These are phyloP conservation scores for Sporodiniella umbellata DNA, from an alignment of 371 early-diverging fungal genomes.

Conservation along the genomic window DNA sequence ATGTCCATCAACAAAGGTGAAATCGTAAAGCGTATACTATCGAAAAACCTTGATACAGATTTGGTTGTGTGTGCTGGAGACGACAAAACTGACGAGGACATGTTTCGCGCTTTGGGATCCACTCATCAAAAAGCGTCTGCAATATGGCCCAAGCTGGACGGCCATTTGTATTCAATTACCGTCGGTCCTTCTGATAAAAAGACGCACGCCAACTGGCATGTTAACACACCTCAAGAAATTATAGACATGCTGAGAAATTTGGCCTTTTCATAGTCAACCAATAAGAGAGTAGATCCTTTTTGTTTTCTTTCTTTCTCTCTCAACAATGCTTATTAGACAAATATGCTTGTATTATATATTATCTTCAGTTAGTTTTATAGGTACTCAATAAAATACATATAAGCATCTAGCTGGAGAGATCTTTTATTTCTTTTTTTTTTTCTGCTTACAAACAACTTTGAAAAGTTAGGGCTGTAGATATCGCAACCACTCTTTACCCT, in stretches of 20 bases:
- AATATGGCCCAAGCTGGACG: constrained; percentile 8
- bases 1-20: constrained; percentile 83
- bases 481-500: constrained; percentile 45
- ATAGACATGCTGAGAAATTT: constrained; percentile 33
- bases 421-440: background rate
- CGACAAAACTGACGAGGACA: constrained; percentile 95
- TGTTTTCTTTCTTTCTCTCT: background rate
- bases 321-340: constrained; percentile 8
- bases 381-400: background rate
- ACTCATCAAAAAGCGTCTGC: constrained; percentile 7
- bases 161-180: constrained; percentile 22
- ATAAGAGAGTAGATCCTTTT: background rate
- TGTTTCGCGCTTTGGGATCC: constrained; percentile 69
- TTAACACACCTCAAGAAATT: constrained; percentile 44
- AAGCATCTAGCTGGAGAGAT: background rate
- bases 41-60: constrained; percentile 60
- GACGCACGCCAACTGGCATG: constrained; percentile 83
- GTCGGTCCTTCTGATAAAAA: constrained; percentile 62
- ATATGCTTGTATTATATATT: constrained; percentile 7
- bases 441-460: background rate
- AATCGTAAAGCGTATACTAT: constrained; percentile 81
- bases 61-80: constrained; percentile 94
- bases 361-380: background rate
- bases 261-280: constrained; percentile 3
- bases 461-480: constrained; percentile 29